Evolutionary conservation across 495 filamentous ascomycete genomes (phyloP), one percentile per base, ranked within the genome.

Genomic region (Pyrenula massariospora): DNA sequence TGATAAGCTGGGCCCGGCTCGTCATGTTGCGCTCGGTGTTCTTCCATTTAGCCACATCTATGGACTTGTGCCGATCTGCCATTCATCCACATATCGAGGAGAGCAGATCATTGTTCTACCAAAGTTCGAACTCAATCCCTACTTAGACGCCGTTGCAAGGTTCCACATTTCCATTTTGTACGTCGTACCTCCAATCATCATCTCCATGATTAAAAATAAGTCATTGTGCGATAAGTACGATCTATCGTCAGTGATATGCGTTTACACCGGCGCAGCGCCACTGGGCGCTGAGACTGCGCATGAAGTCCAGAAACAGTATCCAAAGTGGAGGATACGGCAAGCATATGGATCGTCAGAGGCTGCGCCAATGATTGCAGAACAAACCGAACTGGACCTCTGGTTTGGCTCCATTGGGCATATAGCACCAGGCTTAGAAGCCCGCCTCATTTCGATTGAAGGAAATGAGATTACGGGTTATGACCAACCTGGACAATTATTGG

Each of bases 11-110:
- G 69, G 63, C 31, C 62, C 74, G 24, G 59, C 63, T 1, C 71
- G 73, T 10, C 60, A 59, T 48, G 55, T 71, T 54, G 71, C 68
- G 47, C 73, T 96, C 2, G 89, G 88, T 2, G 75, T 96, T 11
- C 73, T 96, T 2, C 91, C 91, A 0, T 80, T 91, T 58, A 88
- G 83, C 57, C 91, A 96, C 66, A 96, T 96, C 58, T 96, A 95
- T 64, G 81, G 81, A 1, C 70, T 96, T 24, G 84, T 93, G 10
- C 85, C 92, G 1, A 83, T 90, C 31, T 84, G 79, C 50, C 88
- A 89, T 62, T 72, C 76, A 0, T 77, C 76, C 11, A 69, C 80
- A 2, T 94, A 85, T 61, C 81, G 88, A 48, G 91, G 91, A 19
- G 89, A 95, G 57, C 80, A 84, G 53, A 72, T 85, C 2, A 80